Base-by-base conservation (phyloP, 1,284 basidiomycete genomes). In the Exsudoporus floridanus region DNA sequence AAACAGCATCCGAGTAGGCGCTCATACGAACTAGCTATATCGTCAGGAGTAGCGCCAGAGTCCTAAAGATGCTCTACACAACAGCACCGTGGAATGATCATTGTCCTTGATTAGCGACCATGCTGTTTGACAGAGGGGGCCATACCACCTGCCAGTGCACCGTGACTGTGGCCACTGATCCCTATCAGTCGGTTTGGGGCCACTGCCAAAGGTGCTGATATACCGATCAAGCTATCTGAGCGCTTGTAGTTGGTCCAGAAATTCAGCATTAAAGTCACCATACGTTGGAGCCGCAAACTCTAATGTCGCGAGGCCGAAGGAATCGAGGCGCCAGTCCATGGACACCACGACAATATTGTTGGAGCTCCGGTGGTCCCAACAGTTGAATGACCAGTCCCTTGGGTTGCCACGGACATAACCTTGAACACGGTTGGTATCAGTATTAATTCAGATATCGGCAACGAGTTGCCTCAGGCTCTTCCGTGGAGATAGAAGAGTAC, bases 401-500 rank as follows among this genome's bases (percentile, higher is more conserved):
- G 81, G 81, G 59, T 84, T 83, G 7, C 83, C 82, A 58, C 66
- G 81, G 16, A 77, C 64, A 55, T 82, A 84, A 39, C 79, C 78
- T 80, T 48, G 27, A 19, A 23, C 3, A 49, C n/a, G 30, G 27
- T 43, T 19, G 28, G 34, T 30, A 2, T 52, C 49, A 50, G 46
- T 16, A 55, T 50, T 50, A 46, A 49, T 34, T 50, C 23, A 50
- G 5, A 46, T n/a, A 34, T 16, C 13, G 8, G 16, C n/a, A 28
- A 2, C 14, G 37, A 52, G 60, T 48, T 46, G 78, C 79, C 80
- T n/a, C n/a, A n/a, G n/a, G n/a, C n/a, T 64, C 86, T 84, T 13
- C 84, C 85, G 57, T 88, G 84, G 33, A 85, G 82, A 61, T 84
- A 88, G 5, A 83, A 77, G 27, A 89, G 67, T 3, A 87, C 84